Base-by-base conservation (phyloP, 1,284 basidiomycete genomes). In the Apiotrichum porosum region DNA sequence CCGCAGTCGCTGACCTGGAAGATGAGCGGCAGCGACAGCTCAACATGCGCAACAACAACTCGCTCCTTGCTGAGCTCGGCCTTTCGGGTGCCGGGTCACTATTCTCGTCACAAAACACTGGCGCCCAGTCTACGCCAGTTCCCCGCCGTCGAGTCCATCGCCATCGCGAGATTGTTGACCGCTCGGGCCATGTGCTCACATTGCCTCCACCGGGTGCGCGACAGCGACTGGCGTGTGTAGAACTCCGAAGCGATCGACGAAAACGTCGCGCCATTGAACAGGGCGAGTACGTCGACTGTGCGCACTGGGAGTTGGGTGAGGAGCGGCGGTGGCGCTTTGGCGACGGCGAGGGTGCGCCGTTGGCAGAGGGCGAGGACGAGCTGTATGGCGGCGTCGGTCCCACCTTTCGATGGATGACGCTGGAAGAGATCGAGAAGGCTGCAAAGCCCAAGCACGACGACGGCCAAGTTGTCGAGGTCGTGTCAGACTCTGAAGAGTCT, bases 141-240 rank as follows among this genome's bases (percentile, higher is more conserved):
- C n/a, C 18, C n/a, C 14, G 19, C 26, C 14, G 26, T 19, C 24
- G 30, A 33, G 14, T 17, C 26, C 31, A 44, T 18, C 21, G 17
- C 3, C 10, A 18, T 12, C n/a, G 32, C 13, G 30, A 23, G 8
- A 52, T 44, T 3, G 17, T n/a, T 26, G 64, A 68, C 34, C 51
- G 66, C 15, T 59, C 58, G 9, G 66, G 66, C 0, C 56, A 65
- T 34, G 50, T 66, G 22, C 28, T 63, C 18, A 62, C 54, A 5
- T 49, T 57, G 8, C 66, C 65, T 4, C 35, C 39, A 3, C 42
- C 49, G 0, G 66, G 65, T 8, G 37, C 62, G 37, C 54, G 40
- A 12, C 64, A 68, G 19, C 40, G 41, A 2, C 57, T 71, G 17
- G 64, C 66, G 2, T 67, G 59, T 37, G 55, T 71, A 4, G 63